These are phyloP conservation scores for Pythium insidiosum DNA, from an alignment of 352 stramenopile species.

Conservation along the genomic window DNA sequence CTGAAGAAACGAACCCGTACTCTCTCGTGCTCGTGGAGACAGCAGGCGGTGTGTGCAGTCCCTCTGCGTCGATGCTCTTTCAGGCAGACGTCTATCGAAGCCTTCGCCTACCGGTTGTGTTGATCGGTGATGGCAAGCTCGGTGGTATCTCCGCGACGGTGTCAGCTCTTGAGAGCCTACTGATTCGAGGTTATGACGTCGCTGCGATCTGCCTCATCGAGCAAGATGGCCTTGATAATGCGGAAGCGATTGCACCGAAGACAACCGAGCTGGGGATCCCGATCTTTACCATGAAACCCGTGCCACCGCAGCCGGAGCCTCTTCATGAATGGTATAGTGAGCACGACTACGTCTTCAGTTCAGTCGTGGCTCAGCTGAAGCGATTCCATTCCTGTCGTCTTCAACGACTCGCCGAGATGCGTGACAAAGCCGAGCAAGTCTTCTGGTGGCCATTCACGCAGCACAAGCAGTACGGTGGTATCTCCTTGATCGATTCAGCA, in stretches of 20 bases:
- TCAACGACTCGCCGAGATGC: conserved; percentile 44
- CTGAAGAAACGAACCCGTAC: conserved; percentile 25
- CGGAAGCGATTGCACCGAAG: conserved; percentile 46
- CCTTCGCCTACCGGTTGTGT: conserved; percentile 85
- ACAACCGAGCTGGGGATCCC: conserved; percentile 62
- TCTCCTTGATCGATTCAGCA: conserved; percentile 87
- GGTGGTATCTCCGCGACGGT: conserved; percentile 95
- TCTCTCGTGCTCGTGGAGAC: conserved; percentile 90
- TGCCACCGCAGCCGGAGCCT: conserved; percentile 70
- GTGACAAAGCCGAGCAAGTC: conserved; percentile 49
- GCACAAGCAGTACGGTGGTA: conserved; percentile 74
- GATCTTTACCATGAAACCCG: conserved; percentile 59
- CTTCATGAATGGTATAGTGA: conserved; percentile 59
- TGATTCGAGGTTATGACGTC: conserved; percentile 89
- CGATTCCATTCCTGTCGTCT: conserved; percentile 50
- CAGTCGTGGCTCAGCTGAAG: conserved; percentile 38
- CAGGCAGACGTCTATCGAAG: conserved; percentile 93
- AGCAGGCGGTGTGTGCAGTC: conserved; percentile 92
- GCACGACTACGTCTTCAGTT: conserved; percentile 40
- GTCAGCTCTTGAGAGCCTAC: conserved; percentile 88
- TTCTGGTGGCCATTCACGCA: conserved; percentile 94
- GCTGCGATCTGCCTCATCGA: conserved; percentile 78
- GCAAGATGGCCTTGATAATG: conserved; percentile 62
- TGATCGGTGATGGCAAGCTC: conserved; percentile 95
- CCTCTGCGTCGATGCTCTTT: conserved; percentile 71